Evolutionary conservation across 495 filamentous ascomycete genomes (phyloP).

Genomic region (Penicillium goetzii): DNA sequence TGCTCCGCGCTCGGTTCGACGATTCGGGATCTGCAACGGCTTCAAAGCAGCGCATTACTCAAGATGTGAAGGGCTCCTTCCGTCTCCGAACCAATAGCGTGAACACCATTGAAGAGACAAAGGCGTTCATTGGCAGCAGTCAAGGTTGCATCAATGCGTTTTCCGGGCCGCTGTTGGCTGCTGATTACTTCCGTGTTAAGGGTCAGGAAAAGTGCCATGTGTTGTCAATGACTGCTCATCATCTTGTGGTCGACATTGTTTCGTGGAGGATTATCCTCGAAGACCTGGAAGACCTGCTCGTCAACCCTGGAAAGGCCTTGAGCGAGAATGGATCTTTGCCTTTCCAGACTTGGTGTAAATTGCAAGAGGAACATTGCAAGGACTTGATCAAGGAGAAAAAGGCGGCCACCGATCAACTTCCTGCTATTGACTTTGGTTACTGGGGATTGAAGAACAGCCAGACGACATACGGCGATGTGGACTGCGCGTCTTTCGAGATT

Average conservation of each 20-base stretch:
- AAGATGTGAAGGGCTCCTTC: constrained; percentile 45
- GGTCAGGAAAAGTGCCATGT: constrained; percentile 45
- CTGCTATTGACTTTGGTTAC: constrained; percentile 44
- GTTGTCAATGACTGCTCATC: constrained; percentile 68
- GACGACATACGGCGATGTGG: constrained; percentile 56
- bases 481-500: constrained; percentile 49
- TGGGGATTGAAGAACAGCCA: constrained; percentile 54
- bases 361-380: constrained; percentile 49
- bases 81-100: constrained; percentile 33
- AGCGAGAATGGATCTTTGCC: constrained; percentile 52
- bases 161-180: constrained; percentile 47
- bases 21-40: constrained; percentile 28
- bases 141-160: constrained; percentile 50
- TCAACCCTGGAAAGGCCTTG: constrained; percentile 41
- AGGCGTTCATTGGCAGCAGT: constrained; percentile 40
- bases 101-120: constrained; percentile 30
- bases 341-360: constrained; percentile 64
- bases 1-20: constrained; percentile 71
- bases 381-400: constrained; percentile 28
- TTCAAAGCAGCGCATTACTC: constrained; percentile 44
- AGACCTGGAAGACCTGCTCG: constrained; percentile 66
- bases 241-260: constrained; percentile 70
- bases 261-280: constrained; percentile 71
- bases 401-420: constrained; percentile 34
- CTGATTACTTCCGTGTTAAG: constrained; percentile 53